Evolutionary conservation across 140 eudicot species (phyloP), one percentile per base, ranked within the genome.

Genomic region (Oenanthe javanica): DNA sequence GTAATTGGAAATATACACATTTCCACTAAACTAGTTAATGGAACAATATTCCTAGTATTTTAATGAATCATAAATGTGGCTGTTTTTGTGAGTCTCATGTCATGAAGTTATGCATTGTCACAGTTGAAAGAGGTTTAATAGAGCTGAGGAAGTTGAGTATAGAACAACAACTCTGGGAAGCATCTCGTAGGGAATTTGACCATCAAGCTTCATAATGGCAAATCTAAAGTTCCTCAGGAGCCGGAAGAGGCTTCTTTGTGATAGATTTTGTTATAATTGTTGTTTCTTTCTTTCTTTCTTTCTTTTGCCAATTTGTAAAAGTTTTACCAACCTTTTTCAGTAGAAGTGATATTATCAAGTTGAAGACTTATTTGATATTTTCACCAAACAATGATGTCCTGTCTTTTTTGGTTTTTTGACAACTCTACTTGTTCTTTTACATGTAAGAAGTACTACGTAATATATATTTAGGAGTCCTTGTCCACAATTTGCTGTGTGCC

Each of bases 101-200:
- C 52, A 61, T 86, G 46, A 13, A 36, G 23, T 46, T 48, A 72
- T 36, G 47, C 31, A 4, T 66, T 63, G 36, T 87, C 45, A 61
- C 89, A 95, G 99, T 92, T 84, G 97, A 95, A 82, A 85, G 99
- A 74, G 95, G 97, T 72, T 72, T 95, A 78, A 88, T 81, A n/a
- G 99, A 95, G 83, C 81, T 95, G 85, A 79, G 97, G 84, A 95
- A 95, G 76, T 75, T 92, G 88, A 96, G 99, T 67, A 89, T 95
- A 80, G 97, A 95, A 82, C 97, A 91, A 76, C 99, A 90, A 84
- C 97, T 95, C 8, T 95, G 99, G 99, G 99, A 95, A 90, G 93
- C 99, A 72, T 95, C 99, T 48, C 93, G 99, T 16, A 92, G 85
- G 87, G 99, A 90, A 63, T 90, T 91, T 45, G 98, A 91, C 54